Evolutionary conservation across 2,329 filamentous ascomycete species (phyloP), one percentile per base, ranked within the genome.

Genomic region (Fusarium subglutinans): DNA sequence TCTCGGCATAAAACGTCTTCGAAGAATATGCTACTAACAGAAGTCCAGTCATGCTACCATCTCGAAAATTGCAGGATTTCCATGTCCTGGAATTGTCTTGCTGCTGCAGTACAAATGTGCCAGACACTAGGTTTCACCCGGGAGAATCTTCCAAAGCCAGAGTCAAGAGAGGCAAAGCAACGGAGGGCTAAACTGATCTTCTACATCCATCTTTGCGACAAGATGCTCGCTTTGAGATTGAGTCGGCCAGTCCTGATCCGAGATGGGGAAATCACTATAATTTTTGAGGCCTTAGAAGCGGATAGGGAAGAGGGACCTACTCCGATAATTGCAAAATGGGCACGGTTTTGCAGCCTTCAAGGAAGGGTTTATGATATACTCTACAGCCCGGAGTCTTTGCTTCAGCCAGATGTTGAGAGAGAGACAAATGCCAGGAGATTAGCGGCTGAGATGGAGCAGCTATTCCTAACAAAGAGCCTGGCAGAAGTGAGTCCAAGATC

Each of bases 81-180:
- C 1, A 15, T 51, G 20, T 67, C 64, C 1, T 67, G 64, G 64
- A 67, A 67, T 11, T 51, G 5, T 8, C 26, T 67, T 2, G 33
- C 44, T 1, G 64, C 63, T 11, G 44, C 63, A 22, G 26, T 40
- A 3, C 51, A 67, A 9, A 67, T 67, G 64, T 67, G 64, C 1
- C 63, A 67, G 3, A 59, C 33, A 3, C 33, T 67, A 6, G 63
- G 64, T 2, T 65, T 67, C 9, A 67, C 65, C 20, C n/a, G 64
- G 1, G 64, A 67, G 22, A 14, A 17, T 1, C 50, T 67, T 1
- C 11, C 44, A 7, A 67, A 24, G 51, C 17, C 26, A 17, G 64
- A 67, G 13, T 45, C 63, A 7, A n/a, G 38, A 9, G 63, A 67
- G 4, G 51, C 41, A 14, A 67, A 59, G 8, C 50, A 59, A 3